These are phyloP conservation scores for Zygosaccharomyces sapae DNA, from an alignment of 1,139 yeast genomes.

Conservation along the genomic window DNA sequence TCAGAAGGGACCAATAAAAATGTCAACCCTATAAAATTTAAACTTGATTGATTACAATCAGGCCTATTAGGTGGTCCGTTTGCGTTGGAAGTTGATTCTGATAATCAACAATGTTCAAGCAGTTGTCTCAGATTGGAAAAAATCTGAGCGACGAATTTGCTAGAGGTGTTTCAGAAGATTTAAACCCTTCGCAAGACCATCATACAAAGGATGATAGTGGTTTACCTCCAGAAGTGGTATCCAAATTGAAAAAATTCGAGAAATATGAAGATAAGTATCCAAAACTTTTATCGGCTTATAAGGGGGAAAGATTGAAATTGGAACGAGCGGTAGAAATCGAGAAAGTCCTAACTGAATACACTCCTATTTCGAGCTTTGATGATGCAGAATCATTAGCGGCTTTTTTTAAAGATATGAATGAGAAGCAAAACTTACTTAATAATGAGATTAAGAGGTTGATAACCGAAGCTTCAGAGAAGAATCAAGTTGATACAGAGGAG, in stretches of 20 bases:
- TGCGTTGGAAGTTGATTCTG: neutral
- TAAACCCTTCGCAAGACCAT: conserved; percentile 21
- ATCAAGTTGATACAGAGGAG: conserved; percentile 4
- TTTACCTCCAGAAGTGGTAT: conserved; percentile 52
- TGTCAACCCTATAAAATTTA: no score
- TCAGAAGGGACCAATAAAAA: neutral
- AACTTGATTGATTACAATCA: neutral
- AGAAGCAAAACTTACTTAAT: conserved; percentile 52
- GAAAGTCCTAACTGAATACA: conserved; percentile 65
- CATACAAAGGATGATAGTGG: conserved; percentile 37
- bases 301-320: conserved; percentile 66
- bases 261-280: conserved; percentile 93
- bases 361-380: conserved; percentile 72
- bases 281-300: conserved; percentile 72
- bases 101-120: conserved; percentile 51
- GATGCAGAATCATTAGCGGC: conserved; percentile 65
- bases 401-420: conserved; percentile 59
- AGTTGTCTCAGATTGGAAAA: conserved; percentile 58
- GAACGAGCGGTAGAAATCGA: conserved; percentile 66
- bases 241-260: conserved; percentile 69
- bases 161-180: conserved; percentile 35
- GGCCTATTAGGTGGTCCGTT: neutral
- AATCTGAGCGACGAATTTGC: conserved; percentile 59
- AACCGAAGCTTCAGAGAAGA: conserved; percentile 19
- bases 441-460: conserved; percentile 40